Evolutionary conservation across 495 filamentous ascomycete species (phyloP).

Genomic region (Sabuloglossum arenarium): DNA sequence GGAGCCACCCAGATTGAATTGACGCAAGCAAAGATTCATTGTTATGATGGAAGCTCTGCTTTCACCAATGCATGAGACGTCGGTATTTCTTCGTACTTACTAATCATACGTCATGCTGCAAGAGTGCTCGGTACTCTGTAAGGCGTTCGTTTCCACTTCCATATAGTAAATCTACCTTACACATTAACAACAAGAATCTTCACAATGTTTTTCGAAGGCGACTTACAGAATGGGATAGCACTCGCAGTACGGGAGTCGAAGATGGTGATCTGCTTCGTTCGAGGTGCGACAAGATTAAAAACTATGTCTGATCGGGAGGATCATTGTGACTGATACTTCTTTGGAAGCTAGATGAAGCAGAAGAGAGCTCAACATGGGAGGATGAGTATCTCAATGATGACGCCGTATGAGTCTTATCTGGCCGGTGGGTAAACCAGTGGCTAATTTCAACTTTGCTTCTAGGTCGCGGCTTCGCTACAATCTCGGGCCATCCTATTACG

Average conservation of each 20-base stretch:
- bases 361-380: constrained; percentile 57
- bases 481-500: constrained; percentile 43
- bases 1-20: neutral
- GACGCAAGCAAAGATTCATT: neutral
- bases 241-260: constrained; percentile 45
- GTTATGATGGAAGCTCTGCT: too few species aligned
- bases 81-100: too few species aligned
- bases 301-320: neutral
- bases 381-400: constrained; percentile 42
- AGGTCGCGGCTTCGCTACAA: constrained; percentile 27
- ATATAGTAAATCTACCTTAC: neutral
- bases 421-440: constrained; percentile 10
- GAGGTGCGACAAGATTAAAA: constrained; percentile 21
- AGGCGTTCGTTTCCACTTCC: neutral
- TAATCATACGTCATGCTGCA: neutral
- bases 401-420: constrained; percentile 22
- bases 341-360: constrained; percentile 31
- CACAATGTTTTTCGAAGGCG: constrained; percentile 60
- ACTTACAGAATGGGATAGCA: constrained; percentile 56
- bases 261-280: constrained; percentile 47
- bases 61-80: too few species aligned
- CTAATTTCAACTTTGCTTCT: constrained; percentile 10
- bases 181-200: neutral
- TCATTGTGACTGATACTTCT: neutral
- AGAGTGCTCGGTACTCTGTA: neutral